Conservation (phyloP, 106 monocot genomes). For the Gastrodia elata region DNA sequence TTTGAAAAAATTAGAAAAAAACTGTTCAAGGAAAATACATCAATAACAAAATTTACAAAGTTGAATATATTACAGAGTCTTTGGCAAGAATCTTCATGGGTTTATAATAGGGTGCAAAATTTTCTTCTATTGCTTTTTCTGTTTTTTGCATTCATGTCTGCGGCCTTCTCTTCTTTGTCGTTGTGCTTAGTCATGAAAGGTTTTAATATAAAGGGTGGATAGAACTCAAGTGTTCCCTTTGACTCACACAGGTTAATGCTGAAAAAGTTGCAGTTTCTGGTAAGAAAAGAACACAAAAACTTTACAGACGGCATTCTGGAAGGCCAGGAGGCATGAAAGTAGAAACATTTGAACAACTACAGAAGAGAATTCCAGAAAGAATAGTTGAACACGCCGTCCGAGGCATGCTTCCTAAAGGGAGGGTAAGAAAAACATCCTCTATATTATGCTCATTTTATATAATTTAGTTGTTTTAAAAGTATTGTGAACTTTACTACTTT, state of each 20-base stretch:
- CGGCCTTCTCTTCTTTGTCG: background rate
- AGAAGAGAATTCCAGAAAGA: slow-evolving; percentile 87
- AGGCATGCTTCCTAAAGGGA: slow-evolving; percentile 96
- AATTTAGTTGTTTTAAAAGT: no score
- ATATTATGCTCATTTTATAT: background rate
- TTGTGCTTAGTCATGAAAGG: background rate
- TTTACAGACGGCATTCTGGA: slow-evolving; percentile 93
- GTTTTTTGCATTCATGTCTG: background rate
- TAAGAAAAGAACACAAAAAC: slow-evolving; percentile 77
- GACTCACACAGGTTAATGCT: slow-evolving; percentile 65
- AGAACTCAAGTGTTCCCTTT: background rate
- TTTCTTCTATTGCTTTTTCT: background rate
- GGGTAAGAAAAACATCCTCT: slow-evolving; percentile 32
- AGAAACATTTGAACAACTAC: slow-evolving; percentile 93
- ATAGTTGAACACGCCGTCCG: slow-evolving; percentile 88
- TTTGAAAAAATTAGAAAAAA: no score
- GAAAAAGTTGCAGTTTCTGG: slow-evolving; percentile 96
- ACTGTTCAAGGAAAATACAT: background rate
- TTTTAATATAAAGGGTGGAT: background rate
- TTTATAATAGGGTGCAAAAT: no score
- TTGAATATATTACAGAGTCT: background rate
- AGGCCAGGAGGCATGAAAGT: slow-evolving; percentile 89
- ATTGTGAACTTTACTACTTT: no score
- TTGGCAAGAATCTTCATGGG: background rate
- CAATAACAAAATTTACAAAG: background rate